These are phyloP conservation scores for Physaria fendleri DNA, from an alignment of 345 rosid genomes.

Conservation along the genomic window DNA sequence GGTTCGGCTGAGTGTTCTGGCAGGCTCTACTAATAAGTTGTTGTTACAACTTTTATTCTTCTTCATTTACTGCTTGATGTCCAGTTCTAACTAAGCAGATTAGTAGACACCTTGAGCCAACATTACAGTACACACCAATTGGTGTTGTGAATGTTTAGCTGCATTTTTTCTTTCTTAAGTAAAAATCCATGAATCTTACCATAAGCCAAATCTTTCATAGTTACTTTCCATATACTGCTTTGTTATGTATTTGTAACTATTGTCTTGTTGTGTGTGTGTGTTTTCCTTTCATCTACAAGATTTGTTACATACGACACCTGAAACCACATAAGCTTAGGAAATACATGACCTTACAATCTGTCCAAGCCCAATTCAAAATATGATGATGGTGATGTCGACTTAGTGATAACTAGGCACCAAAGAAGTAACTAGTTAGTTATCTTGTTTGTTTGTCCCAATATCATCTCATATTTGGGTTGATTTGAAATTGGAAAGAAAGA, in stretches of 20 bases:
- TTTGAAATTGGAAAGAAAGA: background rate
- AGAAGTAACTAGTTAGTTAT: background rate
- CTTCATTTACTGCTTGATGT: background rate
- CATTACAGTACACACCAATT: background rate
- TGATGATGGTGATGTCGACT: background rate
- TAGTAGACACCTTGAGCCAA: background rate
- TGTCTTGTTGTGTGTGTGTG: background rate
- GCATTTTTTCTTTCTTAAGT: background rate
- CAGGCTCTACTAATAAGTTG: conserved; percentile 48
- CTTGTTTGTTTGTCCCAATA: background rate
- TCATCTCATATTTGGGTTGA: conserved; percentile 3
- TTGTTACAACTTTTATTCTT: background rate
- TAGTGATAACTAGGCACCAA: background rate
- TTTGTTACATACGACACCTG: background rate
- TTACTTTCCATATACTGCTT: background rate
- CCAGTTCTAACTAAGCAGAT: background rate
- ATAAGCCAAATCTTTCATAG: background rate
- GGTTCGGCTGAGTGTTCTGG: conserved; percentile 70
- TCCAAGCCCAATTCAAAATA: background rate
- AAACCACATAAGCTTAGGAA: background rate
- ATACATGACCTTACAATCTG: background rate
- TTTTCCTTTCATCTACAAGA: background rate
- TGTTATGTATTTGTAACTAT: background rate
- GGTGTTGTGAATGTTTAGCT: background rate
- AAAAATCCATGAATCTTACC: background rate